Evolutionary conservation across 306 rosid species (phyloP).

Genomic region (Trichosanthes truncata): DNA sequence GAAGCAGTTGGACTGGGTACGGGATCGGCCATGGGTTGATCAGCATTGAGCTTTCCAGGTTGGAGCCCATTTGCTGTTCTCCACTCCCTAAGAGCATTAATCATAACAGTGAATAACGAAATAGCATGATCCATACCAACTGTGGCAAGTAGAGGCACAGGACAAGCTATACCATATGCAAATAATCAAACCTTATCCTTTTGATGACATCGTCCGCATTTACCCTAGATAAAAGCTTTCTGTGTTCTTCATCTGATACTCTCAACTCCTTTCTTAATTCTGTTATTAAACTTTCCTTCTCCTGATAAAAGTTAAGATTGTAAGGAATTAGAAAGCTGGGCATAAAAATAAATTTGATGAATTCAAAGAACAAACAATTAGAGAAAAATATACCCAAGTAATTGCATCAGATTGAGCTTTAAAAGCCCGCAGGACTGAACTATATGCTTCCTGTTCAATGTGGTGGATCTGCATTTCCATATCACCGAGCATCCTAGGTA

Average conservation of each 20-base stretch:
- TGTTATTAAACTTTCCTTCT: conserved; percentile 93
- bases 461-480: conserved; percentile 92
- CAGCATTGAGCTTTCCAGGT: conserved; percentile 53
- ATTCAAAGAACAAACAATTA: conserved; percentile 4
- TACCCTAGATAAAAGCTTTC: conserved; percentile 78
- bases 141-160: background rate
- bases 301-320: conserved; percentile 37
- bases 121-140: background rate
- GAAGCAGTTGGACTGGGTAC: conserved; percentile 68
- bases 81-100: conserved; percentile 62
- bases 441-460: conserved; percentile 92
- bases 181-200: conserved; percentile 47
- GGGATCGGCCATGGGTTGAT: conserved; percentile 57
- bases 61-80: conserved; percentile 64
- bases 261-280: conserved; percentile 97
- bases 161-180: background rate
- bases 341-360: background rate
- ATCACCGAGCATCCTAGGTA: conserved; percentile 38
- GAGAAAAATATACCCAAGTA: conserved; percentile 59
- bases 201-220: conserved; percentile 75
- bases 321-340: conserved; percentile 11
- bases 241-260: conserved; percentile 94
- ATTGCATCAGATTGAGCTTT: conserved; percentile 95
- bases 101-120: conserved; percentile 4
- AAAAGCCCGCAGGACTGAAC: conserved; percentile 89